These are phyloP conservation scores for Tolypocladium pustulatum DNA, from an alignment of 2,329 filamentous ascomycete genomes.

Conservation along the genomic window DNA sequence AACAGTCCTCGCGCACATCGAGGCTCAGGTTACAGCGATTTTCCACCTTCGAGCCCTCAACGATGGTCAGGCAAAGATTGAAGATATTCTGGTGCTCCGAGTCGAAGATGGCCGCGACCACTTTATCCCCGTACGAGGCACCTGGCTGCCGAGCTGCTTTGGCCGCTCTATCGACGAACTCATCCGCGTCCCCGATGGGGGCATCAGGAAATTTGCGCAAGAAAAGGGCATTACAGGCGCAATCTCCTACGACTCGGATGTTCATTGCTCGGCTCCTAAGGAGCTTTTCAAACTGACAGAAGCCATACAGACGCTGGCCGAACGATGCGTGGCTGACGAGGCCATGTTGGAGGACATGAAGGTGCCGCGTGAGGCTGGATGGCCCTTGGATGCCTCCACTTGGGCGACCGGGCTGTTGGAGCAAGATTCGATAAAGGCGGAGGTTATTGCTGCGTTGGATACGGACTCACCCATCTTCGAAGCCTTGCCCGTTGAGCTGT, in stretches of 20 bases:
- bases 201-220: conserved; percentile 48
- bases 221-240: conserved; percentile 29
- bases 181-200: conserved; percentile 72
- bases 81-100: conserved; percentile 80
- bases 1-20: conserved; percentile 59
- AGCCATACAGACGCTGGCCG: conserved; percentile 50
- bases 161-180: conserved; percentile 82
- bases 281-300: conserved; percentile 88
- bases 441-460: conserved; percentile 60
- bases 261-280: conserved; percentile 71
- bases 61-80: conserved; percentile 51
- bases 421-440: conserved; percentile 17
- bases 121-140: conserved; percentile 71
- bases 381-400: conserved; percentile 44
- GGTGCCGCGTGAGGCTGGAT: conserved; percentile 44
- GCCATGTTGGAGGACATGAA: conserved; percentile 47
- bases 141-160: conserved; percentile 74
- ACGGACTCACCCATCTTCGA: conserved; percentile 51
- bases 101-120: conserved; percentile 80
- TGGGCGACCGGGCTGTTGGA: conserved; percentile 18
- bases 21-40: conserved; percentile 54
- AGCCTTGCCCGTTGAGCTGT: conserved; percentile 50
- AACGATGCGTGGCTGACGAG: conserved; percentile 48
- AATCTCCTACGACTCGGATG: conserved; percentile 45
- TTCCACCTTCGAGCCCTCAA: conserved; percentile 62